A percentile compares a stretch with the other conserved stretches of the same genome.
phyloP scores from a whole-genome alignment of 495 filamentous ascomycete species.

The Pyrenula aspistea region DNA sequence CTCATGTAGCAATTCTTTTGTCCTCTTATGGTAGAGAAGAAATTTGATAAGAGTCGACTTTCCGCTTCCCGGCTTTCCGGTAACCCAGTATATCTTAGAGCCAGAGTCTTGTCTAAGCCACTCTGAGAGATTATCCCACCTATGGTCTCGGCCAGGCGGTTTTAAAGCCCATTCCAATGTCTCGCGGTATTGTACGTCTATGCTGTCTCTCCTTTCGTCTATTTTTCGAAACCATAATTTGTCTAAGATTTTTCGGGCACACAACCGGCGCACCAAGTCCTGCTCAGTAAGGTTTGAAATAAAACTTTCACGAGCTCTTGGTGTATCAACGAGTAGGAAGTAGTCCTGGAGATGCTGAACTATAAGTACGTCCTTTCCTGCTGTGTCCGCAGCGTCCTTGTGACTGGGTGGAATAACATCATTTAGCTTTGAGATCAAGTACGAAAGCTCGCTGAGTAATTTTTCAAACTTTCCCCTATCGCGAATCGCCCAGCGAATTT shows the following conservation, averaged over 20 bases:
- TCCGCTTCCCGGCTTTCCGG: slow-evolving; percentile 28
- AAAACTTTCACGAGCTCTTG: not conserved
- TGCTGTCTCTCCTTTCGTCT: not conserved
- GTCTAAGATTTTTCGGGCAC: not conserved
- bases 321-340: not conserved
- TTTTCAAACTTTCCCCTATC: slow-evolving; percentile 14
- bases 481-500: slow-evolving; percentile 9
- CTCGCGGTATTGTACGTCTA: slow-evolving; percentile 2
- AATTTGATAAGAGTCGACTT: slow-evolving; percentile 39
- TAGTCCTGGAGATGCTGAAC: not conserved
- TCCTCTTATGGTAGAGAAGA: slow-evolving; percentile 9
- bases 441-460: slow-evolving; percentile 8
- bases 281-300: not conserved
- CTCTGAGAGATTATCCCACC: slow-evolving; percentile 9
- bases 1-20: slow-evolving; percentile 2
- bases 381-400: not conserved
- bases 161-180: slow-evolving; percentile 9
- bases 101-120: slow-evolving; percentile 19
- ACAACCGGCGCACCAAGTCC: too few relatives aligned
- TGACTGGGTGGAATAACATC: slow-evolving; percentile 8
- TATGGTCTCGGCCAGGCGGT: not conserved
- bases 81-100: slow-evolving; percentile 18
- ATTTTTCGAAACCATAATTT: not conserved
- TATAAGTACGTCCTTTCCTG: not conserved
- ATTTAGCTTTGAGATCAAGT: slow-evolving; percentile 13